These are phyloP conservation scores for Neoboletus magnificus DNA, from an alignment of 768 basidiomycete genomes.

Conservation along the genomic window DNA sequence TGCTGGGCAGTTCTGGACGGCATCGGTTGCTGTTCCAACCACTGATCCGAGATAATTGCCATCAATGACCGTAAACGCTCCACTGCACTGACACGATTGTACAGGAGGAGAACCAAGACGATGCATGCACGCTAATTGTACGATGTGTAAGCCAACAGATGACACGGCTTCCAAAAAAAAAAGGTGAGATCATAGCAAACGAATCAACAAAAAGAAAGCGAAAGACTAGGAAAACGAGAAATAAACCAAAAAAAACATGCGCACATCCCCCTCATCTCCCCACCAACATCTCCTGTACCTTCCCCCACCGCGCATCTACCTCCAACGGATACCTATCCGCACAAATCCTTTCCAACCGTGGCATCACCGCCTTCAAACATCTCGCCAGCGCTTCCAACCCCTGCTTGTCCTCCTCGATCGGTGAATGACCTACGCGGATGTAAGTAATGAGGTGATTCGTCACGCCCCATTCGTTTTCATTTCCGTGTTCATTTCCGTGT, in stretches of 20 bases:
- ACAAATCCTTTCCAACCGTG: constrained; percentile 19
- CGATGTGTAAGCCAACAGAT: too few relatives aligned
- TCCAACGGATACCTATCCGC: constrained; percentile 14
- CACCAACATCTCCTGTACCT: constrained; percentile 10
- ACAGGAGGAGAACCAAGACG: too few relatives aligned
- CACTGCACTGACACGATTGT: too few relatives aligned
- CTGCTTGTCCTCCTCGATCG: constrained; percentile 13
- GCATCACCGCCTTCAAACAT: constrained; percentile 21
- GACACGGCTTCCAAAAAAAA: too few relatives aligned
- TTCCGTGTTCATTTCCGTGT: too few relatives aligned
- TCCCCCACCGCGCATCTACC: constrained; percentile 11
- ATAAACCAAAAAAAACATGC: background rate
- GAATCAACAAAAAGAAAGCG: background rate
- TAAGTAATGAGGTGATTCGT: constrained; percentile 16
- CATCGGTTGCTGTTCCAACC: too few relatives aligned
- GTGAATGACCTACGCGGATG: constrained; percentile 23
- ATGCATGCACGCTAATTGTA: too few relatives aligned
- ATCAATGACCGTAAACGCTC: too few relatives aligned
- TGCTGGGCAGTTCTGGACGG: too few relatives aligned
- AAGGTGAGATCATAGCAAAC: too few relatives aligned
- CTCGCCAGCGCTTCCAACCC: constrained; percentile 6
- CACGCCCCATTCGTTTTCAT: constrained; percentile 17
- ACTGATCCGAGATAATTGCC: too few relatives aligned
- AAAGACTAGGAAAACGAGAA: too few relatives aligned
- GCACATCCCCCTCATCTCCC: background rate